Base-by-base conservation (phyloP, 2,329 filamentous ascomycete species). In the Chaetomium strumarium region DNA sequence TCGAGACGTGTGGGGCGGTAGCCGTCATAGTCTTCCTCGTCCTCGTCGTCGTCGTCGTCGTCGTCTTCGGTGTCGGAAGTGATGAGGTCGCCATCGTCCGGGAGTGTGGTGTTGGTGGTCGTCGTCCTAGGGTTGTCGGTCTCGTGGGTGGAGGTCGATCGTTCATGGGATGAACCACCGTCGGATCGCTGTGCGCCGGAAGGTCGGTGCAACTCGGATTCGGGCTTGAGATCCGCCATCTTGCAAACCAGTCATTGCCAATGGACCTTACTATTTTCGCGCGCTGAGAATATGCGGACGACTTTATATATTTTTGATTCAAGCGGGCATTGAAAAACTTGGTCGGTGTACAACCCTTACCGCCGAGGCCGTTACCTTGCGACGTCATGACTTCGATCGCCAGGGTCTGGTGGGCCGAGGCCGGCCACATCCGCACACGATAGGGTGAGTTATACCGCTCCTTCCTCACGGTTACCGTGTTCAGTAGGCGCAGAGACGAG, bases 1-100 rank as follows among this genome's bases (percentile, higher is more conserved):
- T 64, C 62, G 14, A 47, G 55, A 3, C 51, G 56, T n/a, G 59
- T 60, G 1, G 63, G 63, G n/a, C 64, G 63, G 46, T 66, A 63
- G 50, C 64, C 64, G 39, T 66, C 64, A 30, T 61, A 51, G 30
- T 62, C 51, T 20, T 42, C 43, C 17, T 46, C 36, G 40, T 49
- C 44, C 38, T 57, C 53, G 38, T 56, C 44, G 20, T 60, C 45
- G 4, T 33, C 24, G 40, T 41, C 34, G 40, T 49, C 44, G 40
- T 57, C 53, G 38, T 56, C 44, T 20, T 60, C 45, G 4, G 39
- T 33, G 40, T 41, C 34, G 34, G 14, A 37, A n/a, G n/a, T 36
- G 42, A 39, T 13, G 16, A 20, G n/a, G 37, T 52, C 20, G 20
- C 45, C 34, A 12, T 40, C 24, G 31, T 34, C 39, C 24, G 24